phyloP scores from a whole-genome alignment of 2,329 filamentous ascomycete species.

The Calcarisporium arbuscula region DNA sequence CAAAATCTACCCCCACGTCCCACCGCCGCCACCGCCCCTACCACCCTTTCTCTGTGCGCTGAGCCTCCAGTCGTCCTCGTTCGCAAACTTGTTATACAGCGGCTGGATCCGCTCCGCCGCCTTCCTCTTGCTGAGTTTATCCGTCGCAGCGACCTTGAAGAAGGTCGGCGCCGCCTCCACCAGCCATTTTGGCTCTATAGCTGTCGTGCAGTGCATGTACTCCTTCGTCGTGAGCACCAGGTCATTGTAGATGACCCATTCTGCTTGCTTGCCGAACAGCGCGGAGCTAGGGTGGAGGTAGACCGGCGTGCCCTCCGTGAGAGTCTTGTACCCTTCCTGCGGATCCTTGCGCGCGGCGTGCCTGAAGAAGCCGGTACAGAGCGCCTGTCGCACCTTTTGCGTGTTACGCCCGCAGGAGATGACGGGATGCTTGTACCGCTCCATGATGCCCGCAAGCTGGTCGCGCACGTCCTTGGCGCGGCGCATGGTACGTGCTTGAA shows the following conservation, averaged over 20 bases:
- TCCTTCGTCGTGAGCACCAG: slow-evolving; percentile 92
- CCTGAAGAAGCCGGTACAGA: slow-evolving; percentile 93
- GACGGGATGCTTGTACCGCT: slow-evolving; percentile 77
- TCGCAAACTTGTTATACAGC: slow-evolving; percentile 84
- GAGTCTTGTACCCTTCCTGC: slow-evolving; percentile 93
- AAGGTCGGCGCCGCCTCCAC: slow-evolving; percentile 97
- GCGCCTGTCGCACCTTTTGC: slow-evolving; percentile 75
- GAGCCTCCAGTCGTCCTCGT: slow-evolving; percentile 91
- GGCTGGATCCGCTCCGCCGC: slow-evolving; percentile 93
- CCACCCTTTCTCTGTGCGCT: slow-evolving; percentile 82
- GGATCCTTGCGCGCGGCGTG: slow-evolving; percentile 93
- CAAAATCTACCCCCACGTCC: slow-evolving; percentile 95
- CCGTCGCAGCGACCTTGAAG: slow-evolving; percentile 91
- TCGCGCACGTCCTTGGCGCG: slow-evolving; percentile 88
- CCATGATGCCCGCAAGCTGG: slow-evolving; percentile 89
- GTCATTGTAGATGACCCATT: slow-evolving; percentile 92
- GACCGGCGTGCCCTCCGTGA: slow-evolving; percentile 90
- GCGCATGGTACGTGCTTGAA: slow-evolving; percentile 83
- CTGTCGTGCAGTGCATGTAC: slow-evolving; percentile 93
- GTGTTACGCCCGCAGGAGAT: slow-evolving; percentile 84
- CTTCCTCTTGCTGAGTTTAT: slow-evolving; percentile 83
- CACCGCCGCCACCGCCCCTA: slow-evolving; percentile 76
- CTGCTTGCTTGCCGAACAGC: slow-evolving; percentile 89
- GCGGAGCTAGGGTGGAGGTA: slow-evolving; percentile 90
- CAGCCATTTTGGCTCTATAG: slow-evolving; percentile 89